Evolutionary conservation across 331 rosid species (phyloP).

Genomic region (Ulmus americana): DNA sequence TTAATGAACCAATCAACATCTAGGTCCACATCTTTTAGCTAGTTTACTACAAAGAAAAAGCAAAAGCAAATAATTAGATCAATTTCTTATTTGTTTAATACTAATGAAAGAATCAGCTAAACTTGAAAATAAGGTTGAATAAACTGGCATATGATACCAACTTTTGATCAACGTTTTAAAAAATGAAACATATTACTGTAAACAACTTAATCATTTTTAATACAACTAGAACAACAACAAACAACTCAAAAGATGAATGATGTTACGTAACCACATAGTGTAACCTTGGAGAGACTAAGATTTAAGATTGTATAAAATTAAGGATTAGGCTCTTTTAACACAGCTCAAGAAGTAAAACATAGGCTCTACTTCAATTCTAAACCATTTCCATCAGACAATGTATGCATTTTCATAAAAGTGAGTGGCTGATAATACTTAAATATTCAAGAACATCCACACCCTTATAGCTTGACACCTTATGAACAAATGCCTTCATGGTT

Average conservation of each 20-base stretch:
- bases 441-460: constrained; percentile 75
- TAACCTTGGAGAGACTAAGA: background rate
- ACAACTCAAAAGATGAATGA: background rate
- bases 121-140: background rate
- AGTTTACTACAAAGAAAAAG: constrained; percentile 43
- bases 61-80: constrained; percentile 21
- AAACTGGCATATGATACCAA: too few relatives aligned
- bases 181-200: too few relatives aligned
- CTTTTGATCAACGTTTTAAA: too few relatives aligned
- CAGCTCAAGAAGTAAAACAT: background rate
- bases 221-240: background rate
- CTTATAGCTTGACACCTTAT: constrained; percentile 71
- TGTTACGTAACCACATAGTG: background rate
- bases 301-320: background rate
- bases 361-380: too few relatives aligned
- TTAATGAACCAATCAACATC: constrained; percentile 62
- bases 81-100: background rate
- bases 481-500: constrained; percentile 76
- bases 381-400: too few relatives aligned
- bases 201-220: too few relatives aligned
- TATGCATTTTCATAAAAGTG: background rate
- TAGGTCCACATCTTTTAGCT: constrained; percentile 60
- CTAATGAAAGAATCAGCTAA: constrained; percentile 5
- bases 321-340: background rate
- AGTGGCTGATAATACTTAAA: background rate